A percentile compares a stretch with the other conserved stretches of the same genome.
phyloP scores from a whole-genome alignment of 805 yeast species.

The Komagataella populi region DNA sequence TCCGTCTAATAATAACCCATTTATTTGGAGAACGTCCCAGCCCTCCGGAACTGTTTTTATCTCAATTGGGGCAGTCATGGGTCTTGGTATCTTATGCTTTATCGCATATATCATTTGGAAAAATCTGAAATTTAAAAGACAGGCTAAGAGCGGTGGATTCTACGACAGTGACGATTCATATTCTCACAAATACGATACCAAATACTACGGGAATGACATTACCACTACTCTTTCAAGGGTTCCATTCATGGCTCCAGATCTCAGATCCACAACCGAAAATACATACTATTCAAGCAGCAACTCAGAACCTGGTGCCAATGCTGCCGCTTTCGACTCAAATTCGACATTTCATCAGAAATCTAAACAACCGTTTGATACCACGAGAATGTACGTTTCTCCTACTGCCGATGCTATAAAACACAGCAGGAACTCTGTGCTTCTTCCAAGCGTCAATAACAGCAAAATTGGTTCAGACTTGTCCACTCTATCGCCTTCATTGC shows the following conservation, averaged over 20 bases:
- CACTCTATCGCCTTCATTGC: background rate
- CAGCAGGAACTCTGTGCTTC: background rate
- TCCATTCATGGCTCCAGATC: background rate
- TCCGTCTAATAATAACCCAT: constrained; percentile 48
- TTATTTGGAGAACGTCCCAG: constrained; percentile 30
- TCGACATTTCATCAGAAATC: background rate
- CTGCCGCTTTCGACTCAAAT: background rate
- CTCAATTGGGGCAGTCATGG: constrained; percentile 61
- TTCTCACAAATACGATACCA: background rate
- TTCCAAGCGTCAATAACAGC: background rate
- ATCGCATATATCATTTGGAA: constrained; percentile 1
- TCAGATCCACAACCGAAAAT: background rate
- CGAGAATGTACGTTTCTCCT: constrained; percentile 61
- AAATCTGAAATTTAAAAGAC: background rate
- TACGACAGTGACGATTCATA: background rate
- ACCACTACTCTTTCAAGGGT: constrained; percentile 12
- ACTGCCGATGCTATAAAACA: constrained; percentile 51
- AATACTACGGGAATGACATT: background rate
- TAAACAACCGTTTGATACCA: constrained; percentile 16
- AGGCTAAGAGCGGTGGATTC: background rate
- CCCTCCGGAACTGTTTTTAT: constrained; percentile 79
- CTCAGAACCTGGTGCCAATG: background rate
- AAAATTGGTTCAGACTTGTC: background rate
- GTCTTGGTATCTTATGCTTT: constrained; percentile 33
- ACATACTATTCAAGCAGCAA: background rate